Evolutionary conservation across 306 rosid species (phyloP), one percentile per base, ranked within the genome.

Genomic region (Medicago ruthenica): DNA sequence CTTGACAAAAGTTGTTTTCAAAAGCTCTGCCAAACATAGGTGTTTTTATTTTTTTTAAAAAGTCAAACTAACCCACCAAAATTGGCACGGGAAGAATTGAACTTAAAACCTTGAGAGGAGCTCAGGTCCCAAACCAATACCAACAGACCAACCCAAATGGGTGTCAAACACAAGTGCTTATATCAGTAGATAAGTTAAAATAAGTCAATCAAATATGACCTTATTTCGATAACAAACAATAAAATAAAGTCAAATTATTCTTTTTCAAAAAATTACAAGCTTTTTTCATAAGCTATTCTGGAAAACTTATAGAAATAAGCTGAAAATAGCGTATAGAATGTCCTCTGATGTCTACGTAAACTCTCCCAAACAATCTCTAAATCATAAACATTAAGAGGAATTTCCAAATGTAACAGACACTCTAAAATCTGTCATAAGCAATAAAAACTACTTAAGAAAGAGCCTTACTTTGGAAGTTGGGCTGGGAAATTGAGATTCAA

Each of bases 401-500:
- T 7, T 3, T 37, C 11, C 3, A 17, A 16, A 9, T 13, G 3
- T 11, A 17, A 37, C 2, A 59, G 5, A 31, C 4, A 39, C 53
- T 5, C 10, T 41, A 18, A 39, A 66, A 22, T 3, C 9, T 44
- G 10, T 57, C 6, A 61, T 9, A 21, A 1, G 6, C 37, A 13
- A 67, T 24, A 21, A 44, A 67, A 67, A 44, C 8, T 9, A 70
- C 22, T 45, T 8, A 36, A 72, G 42, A 41, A 41, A 39, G 73
- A 21, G 65, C 72, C 89, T 83, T 83, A 93, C 98, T 70, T 54
- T 20, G 67, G 70, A 1, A 34, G 76, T 37, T 71, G 84, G 67
- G 83, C 51, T 78, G 10, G 45, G 73, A 65, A 60, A 51, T 50
- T 75, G 78, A 78, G 72, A 72, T 36, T 71, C 84, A 51, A 59